Base-by-base conservation (phyloP, 2,329 filamentous ascomycete species). In the Hypoxylon sp. region DNA sequence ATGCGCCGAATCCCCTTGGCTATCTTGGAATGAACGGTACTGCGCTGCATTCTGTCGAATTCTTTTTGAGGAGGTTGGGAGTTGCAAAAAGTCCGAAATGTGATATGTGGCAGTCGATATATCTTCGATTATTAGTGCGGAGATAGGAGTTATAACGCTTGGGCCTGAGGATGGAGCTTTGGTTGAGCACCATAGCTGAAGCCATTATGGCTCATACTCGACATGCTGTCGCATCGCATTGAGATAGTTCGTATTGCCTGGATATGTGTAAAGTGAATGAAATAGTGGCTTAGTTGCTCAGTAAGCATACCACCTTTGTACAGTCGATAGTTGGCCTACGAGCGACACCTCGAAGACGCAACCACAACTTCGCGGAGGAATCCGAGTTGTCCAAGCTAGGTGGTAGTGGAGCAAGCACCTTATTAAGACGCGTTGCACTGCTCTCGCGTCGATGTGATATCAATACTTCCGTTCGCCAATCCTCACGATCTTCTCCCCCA, bases 391-490 rank as follows among this genome's bases (percentile, higher is more conserved):
- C 33, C 20, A 55, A 48, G 20, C 12, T 38, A 22, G 16, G 30
- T 26, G 53, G 46, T 22, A 26, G 45, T 16, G 50, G 60, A 22
- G 36, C 40, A 16, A 46, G 24, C 22, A 30, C 48, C 40, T 51
- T 30, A 18, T 14, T 20, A 20, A 28, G 33, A 54, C 40, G 11
- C 28, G 16, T 50, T 51, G 20, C 32, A 57, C 42, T 12, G 50
- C 22, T 55, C 38, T 33, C 40, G 36, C 18, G 20, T 30, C 20
- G 18, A 24, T 14, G 16, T 14, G 2, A 40, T 45, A 42, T 71
- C 24, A 69, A 50, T 62, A 71, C 33, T 28, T 53, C 51, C 64
- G 64, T 36, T 71, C 58, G n/a, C 70, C 70, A 54, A 70, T 62
- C 46, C 53, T 65, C 40, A 70, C 40, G 18, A 71, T 69, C 64